Evolutionary conservation across 2,329 filamentous ascomycete genomes (phyloP).

Genomic region (Colletotrichum kahawae): DNA sequence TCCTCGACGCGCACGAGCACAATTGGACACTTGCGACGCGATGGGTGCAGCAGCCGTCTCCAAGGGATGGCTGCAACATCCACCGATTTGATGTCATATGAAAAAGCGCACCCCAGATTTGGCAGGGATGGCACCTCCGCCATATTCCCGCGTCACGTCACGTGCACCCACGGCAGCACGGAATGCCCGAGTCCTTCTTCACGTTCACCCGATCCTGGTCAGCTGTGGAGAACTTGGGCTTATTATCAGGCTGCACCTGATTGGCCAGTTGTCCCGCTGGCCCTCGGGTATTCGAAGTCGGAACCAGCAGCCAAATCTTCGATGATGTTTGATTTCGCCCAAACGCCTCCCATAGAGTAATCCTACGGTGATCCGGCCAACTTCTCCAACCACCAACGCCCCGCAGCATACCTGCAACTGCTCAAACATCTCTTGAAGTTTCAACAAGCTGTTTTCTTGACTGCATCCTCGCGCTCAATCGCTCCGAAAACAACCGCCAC

Average conservation of each 20-base stretch:
- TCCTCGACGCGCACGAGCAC: not conserved
- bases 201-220: not conserved
- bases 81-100: constrained; percentile 1
- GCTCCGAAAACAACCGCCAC: constrained; percentile 27
- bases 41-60: not conserved
- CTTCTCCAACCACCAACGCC: not conserved
- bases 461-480: not conserved
- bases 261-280: not conserved
- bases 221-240: not conserved
- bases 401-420: not conserved
- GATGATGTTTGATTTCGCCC: constrained; percentile 8
- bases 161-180: not conserved
- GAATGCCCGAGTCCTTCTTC: not conserved
- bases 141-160: not conserved
- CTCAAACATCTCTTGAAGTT: not conserved
- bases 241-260: not conserved
- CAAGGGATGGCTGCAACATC: not conserved
- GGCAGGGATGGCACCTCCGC: not conserved
- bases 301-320: constrained; percentile 3
- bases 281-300: not conserved
- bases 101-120: not conserved
- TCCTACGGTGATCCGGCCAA: not conserved
- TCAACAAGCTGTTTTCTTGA: not conserved
- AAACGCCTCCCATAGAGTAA: constrained; percentile 13
- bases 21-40: not conserved